Percentiles rank a stretch among this genome's conserved stretches.
phyloP scores from a whole-genome alignment of 768 basidiomycete genomes.

The Panaeolus cyanescens region DNA sequence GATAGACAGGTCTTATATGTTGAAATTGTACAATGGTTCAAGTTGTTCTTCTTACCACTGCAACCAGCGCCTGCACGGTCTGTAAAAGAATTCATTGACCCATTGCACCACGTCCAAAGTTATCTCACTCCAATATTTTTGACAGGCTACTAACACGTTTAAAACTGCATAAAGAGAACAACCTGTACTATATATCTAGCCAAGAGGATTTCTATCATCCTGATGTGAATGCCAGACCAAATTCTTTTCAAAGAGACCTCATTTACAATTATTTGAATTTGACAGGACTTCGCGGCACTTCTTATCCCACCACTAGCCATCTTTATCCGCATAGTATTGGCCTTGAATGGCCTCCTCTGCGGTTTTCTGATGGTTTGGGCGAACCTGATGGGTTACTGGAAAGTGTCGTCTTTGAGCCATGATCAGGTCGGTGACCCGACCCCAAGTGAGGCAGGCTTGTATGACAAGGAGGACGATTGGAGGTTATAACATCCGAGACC shows the following conservation, averaged over 20 bases:
- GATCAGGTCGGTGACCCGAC: conserved; percentile 2
- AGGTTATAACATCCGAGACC: no score
- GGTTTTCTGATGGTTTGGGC: conserved; percentile 30
- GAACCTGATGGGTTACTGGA: conserved; percentile 35
- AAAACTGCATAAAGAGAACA: conserved; percentile 45
- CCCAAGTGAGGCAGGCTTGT: conserved; percentile 22
- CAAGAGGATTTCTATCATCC: conserved; percentile 67
- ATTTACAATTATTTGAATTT: not conserved
- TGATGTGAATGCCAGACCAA: conserved; percentile 35
- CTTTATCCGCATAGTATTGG: conserved; percentile 33
- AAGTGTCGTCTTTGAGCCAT: conserved; percentile 9
- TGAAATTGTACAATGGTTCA: conserved; percentile 58
- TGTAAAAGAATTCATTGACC: conserved; percentile 8
- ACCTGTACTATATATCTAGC: conserved; percentile 43
- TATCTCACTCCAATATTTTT: not conserved
- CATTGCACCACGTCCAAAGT: not conserved
- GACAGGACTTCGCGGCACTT: conserved; percentile 44
- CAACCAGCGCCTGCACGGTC: conserved; percentile 48
- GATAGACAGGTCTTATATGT: conserved; percentile 42
- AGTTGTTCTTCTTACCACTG: conserved; percentile 48
- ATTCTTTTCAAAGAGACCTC: not conserved
- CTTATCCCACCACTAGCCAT: conserved; percentile 44
- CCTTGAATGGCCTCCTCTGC: conserved; percentile 23
- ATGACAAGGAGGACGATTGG: conserved; percentile 17
- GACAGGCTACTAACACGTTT: conserved; percentile 51